Conservation (phyloP, 164 flowering plant genomes). For the Nymphaea thermarum region DNA sequence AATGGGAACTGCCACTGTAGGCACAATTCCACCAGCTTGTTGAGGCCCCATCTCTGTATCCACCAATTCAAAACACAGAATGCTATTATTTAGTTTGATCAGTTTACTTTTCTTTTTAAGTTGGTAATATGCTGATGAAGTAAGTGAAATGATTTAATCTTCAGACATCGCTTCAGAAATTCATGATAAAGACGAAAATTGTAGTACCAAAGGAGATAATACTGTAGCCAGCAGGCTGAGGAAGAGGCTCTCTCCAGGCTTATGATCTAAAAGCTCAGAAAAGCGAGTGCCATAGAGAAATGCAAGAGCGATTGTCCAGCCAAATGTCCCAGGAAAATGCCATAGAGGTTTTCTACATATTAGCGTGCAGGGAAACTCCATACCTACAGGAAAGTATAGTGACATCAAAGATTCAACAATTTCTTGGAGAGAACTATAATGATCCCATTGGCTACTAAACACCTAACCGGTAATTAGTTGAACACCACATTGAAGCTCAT, state of each 20-base stretch:
- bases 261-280: constrained; percentile 50
- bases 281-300: constrained; percentile 36
- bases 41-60: constrained; percentile 13
- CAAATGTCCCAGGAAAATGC: constrained; percentile 34
- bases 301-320: constrained; percentile 39
- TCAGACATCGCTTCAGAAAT: neutral
- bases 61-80: too few species aligned
- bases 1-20: constrained; percentile 23
- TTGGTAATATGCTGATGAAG: neutral
- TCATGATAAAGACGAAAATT: too few species aligned
- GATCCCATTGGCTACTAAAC: too few species aligned
- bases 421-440: too few species aligned
- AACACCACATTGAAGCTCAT: too few species aligned
- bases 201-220: constrained; percentile 41
- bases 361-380: constrained; percentile 44
- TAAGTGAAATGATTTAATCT: too few species aligned
- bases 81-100: neutral
- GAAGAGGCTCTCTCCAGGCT: constrained; percentile 52
- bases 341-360: constrained; percentile 37
- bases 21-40: constrained; percentile 24
- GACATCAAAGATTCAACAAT: too few species aligned
- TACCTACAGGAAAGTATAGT: constrained; percentile 22
- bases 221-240: constrained; percentile 33
- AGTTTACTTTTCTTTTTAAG: too few species aligned
- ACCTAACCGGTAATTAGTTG: too few species aligned